phyloP scores from a whole-genome alignment of 306 rosid genomes.

The Medicago arabica region DNA sequence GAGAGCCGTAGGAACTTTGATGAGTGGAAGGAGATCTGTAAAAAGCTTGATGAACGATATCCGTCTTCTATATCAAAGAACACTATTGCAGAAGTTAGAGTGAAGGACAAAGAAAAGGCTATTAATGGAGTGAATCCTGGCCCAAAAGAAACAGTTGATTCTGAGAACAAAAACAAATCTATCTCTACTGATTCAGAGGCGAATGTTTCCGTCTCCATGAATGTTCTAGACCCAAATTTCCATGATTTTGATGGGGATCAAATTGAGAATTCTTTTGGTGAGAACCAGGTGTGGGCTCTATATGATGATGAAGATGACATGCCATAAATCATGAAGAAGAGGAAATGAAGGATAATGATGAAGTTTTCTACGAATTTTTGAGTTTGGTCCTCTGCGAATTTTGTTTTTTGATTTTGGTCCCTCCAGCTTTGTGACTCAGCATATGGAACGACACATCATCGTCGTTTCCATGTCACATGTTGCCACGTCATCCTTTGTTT shows the following conservation, averaged over 20 bases:
- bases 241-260: conserved; percentile 89
- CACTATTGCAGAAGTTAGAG: conserved; percentile 36
- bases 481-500: too few species aligned
- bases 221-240: conserved; percentile 87
- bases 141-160: conserved; percentile 37
- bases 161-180: conserved; percentile 33
- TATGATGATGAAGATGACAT: conserved; percentile 93
- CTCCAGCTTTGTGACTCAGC: too few species aligned
- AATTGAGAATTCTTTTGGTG: conserved; percentile 67
- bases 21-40: conserved; percentile 52
- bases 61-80: conserved; percentile 37
- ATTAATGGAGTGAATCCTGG: conserved; percentile 20
- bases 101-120: conserved; percentile 41
- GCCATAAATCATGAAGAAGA: conserved; percentile 47
- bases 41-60: conserved; percentile 57
- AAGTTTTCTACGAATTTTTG: too few species aligned
- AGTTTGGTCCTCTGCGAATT: too few species aligned
- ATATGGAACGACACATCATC: too few species aligned
- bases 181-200: conserved; percentile 43
- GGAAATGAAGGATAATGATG: too few species aligned
- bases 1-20: conserved; percentile 57
- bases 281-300: conserved; percentile 86
- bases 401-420: too few species aligned
- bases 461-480: too few species aligned
- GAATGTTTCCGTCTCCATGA: conserved; percentile 58